These are phyloP conservation scores for Fusarium austroafricanum DNA, from an alignment of 2,329 filamentous ascomycete genomes.

Conservation along the genomic window DNA sequence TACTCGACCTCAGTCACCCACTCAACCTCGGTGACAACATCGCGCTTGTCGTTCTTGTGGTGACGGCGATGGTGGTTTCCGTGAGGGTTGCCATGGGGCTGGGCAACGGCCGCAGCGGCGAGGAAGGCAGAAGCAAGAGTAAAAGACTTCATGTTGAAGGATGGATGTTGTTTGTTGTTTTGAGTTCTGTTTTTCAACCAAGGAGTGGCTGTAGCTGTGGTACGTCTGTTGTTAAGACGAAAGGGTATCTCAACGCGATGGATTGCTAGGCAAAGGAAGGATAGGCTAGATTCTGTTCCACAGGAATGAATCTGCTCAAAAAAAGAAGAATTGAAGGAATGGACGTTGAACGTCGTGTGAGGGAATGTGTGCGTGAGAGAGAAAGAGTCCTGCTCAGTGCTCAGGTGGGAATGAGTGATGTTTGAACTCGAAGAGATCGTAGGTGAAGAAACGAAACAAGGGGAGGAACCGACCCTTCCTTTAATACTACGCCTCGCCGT, in stretches of 20 bases:
- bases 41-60: conserved; percentile 53
- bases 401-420: conserved; percentile 46
- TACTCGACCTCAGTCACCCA: conserved; percentile 63
- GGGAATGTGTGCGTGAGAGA: conserved; percentile 43
- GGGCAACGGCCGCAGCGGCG: conserved; percentile 60
- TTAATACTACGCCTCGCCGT: conserved; percentile 43
- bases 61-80: conserved; percentile 55
- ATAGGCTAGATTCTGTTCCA: conserved; percentile 44
- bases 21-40: conserved; percentile 60
- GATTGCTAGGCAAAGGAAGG: conserved; percentile 34
- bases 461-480: conserved; percentile 43
- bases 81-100: conserved; percentile 55
- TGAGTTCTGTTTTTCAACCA: conserved; percentile 36
- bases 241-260: conserved; percentile 44
- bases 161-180: conserved; percentile 21
- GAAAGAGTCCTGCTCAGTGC: conserved; percentile 45
- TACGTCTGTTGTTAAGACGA: conserved; percentile 31
- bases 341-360: conserved; percentile 41
- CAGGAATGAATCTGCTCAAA: conserved; percentile 45
- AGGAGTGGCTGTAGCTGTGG: conserved; percentile 39
- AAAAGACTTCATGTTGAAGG: conserved; percentile 56
- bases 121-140: conserved; percentile 49
- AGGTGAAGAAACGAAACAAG: conserved; percentile 41
- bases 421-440: conserved; percentile 45
- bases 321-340: conserved; percentile 40